Evolutionary conservation across 2,329 filamentous ascomycete genomes (phyloP), one percentile per base, ranked within the genome.

Genomic region (Juglanconis sp.): DNA sequence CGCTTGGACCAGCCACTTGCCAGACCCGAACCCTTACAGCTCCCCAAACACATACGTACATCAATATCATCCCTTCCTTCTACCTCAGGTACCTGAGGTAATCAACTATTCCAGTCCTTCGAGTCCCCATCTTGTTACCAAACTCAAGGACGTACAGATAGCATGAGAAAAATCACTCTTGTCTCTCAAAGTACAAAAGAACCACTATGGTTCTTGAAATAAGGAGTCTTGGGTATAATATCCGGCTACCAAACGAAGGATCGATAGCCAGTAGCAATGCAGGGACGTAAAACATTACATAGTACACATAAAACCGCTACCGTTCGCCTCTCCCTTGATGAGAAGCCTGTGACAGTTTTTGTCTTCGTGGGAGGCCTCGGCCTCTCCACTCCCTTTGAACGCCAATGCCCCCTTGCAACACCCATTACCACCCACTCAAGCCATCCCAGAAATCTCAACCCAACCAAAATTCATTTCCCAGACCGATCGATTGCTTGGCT

Each of bases 261-360:
- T 38, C 47, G 17, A 48, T 61, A 50, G 47, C 61, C 58, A 48
- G 55, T 61, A 63, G 54, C 51, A 38, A 63, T 63, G 61, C 58
- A 61, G 54, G 42, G 48, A 57, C 47, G 30, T 51, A 30, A 55
- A 53, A 63, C 61, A 63, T 63, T 63, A 63, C 46, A 63, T 57
- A 60, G 60, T 24, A 24, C 17, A 24, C 17, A 24, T 24, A 24
- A 55, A 63, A 53, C 59, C 54, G 46, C 47, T 56, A 50, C 49
- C 61, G 31, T 53, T 38, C 36, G 24, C 54, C 54, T 44, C 24
- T 31, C 42, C 50, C 11, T 40, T 40, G 35, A 24, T n/a, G 32
- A 56, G 44, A 31, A 58, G 42, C 36, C 56, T 42, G 34, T 54
- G 50, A 34, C 57, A 40, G 17, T 48, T 62, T 57, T 24, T 30